A percentile compares a stretch with the other conserved stretches of the same genome.
These are phyloP conservation scores for Basipetospora chlamydospora DNA, from an alignment of 2,329 filamentous ascomycete genomes.

Conservation along the genomic window DNA sequence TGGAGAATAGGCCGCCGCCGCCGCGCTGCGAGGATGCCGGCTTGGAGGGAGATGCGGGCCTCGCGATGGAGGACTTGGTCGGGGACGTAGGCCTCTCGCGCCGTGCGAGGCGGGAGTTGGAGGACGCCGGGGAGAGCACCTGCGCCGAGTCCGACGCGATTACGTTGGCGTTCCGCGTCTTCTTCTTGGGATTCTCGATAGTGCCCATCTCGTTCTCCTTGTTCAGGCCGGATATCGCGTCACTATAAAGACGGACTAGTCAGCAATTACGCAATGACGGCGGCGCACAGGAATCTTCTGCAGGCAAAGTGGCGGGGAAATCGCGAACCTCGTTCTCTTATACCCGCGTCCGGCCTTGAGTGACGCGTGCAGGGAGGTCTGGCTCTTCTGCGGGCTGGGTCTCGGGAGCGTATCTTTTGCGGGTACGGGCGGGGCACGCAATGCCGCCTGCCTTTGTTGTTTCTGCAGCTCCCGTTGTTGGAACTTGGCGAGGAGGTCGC, in stretches of 20 bases:
- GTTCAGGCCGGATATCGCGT: constrained; percentile 48
- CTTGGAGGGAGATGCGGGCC: constrained; percentile 38
- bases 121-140: constrained; percentile 69
- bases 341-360: constrained; percentile 16
- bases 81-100: neutral
- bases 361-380: constrained; percentile 11
- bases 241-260: constrained; percentile 25
- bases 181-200: constrained; percentile 58
- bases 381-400: constrained; percentile 20
- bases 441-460: constrained; percentile 12
- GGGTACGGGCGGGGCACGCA: constrained; percentile 32
- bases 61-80: constrained; percentile 8
- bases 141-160: constrained; percentile 33
- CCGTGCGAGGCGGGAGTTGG: constrained; percentile 54
- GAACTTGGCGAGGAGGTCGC: constrained; percentile 51
- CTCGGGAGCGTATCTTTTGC: constrained; percentile 30
- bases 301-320: constrained; percentile 5
- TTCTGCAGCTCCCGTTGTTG: constrained; percentile 25
- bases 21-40: constrained; percentile 32
- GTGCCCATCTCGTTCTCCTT: constrained; percentile 65
- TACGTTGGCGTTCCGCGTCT: constrained; percentile 28
- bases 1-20: constrained; percentile 38
- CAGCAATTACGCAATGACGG: neutral
- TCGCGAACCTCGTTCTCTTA: constrained; percentile 41
- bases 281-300: no score